phyloP scores from a whole-genome alignment of 139 green algal species.

The Coelastrella sp. region DNA sequence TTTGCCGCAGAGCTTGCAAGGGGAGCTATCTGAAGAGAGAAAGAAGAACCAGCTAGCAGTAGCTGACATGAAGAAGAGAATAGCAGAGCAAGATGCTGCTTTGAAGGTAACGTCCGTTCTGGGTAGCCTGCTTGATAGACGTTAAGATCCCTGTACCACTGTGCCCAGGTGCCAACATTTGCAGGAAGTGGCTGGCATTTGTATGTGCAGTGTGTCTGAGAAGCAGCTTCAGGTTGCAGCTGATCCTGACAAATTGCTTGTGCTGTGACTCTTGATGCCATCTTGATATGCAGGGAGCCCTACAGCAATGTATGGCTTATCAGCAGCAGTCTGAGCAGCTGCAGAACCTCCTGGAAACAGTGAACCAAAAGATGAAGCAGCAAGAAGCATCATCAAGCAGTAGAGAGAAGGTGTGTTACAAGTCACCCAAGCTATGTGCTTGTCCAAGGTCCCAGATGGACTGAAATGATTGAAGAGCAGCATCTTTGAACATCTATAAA shows the following conservation, averaged over 20 bases:
- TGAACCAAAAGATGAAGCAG: conserved; percentile 76
- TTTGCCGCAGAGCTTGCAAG: conserved; percentile 66
- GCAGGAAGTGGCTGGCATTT: no score
- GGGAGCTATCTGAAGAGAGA: conserved; percentile 65
- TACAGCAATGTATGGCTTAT: background rate
- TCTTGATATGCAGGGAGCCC: background rate
- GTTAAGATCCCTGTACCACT: no score
- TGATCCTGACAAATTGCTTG: no score
- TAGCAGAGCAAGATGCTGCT: conserved; percentile 27
- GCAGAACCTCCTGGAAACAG: conserved; percentile 45
- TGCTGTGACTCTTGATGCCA: no score
- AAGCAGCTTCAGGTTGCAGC: no score
- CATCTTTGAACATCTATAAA: no score
- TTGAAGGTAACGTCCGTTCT: conserved; percentile 11
- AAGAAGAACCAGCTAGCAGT: conserved; percentile 55
- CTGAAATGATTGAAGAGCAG: no score
- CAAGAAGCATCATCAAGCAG: background rate
- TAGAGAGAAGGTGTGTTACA: background rate
- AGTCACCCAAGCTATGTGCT: background rate
- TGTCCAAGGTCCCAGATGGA: background rate
- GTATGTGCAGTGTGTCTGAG: no score
- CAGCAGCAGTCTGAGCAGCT: conserved; percentile 43
- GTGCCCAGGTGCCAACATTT: no score
- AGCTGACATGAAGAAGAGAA: conserved; percentile 49
- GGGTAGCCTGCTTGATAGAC: no score